Conservation (phyloP, 2,329 filamentous ascomycete species). For the Ilyonectria destructans region DNA sequence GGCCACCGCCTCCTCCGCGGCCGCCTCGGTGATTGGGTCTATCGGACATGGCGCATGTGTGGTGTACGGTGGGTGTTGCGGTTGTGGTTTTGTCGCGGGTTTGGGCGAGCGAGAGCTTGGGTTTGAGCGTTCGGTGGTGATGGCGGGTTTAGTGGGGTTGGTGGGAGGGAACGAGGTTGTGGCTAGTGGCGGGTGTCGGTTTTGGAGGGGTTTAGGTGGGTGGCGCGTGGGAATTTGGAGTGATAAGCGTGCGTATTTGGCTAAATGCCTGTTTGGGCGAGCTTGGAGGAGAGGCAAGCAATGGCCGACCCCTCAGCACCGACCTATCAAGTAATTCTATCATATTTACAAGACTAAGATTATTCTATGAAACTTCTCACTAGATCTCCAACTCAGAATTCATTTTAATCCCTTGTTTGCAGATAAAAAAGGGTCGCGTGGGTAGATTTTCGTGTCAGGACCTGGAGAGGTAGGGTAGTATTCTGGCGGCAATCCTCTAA, state of each 20-base stretch:
- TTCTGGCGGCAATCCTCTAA: background rate
- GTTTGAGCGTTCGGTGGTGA: conserved; percentile 19
- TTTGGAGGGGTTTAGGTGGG: background rate
- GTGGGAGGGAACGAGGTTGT: background rate
- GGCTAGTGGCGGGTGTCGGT: conserved; percentile 20
- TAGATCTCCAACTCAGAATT: background rate
- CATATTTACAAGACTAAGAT: background rate
- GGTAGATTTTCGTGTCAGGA: background rate
- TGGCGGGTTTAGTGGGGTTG: conserved; percentile 34
- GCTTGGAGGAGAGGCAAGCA: background rate
- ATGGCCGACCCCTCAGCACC: background rate
- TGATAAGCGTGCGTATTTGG: conserved; percentile 4
- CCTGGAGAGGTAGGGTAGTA: background rate
- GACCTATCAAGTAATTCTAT: background rate
- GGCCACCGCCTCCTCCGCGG: conserved; percentile 57
- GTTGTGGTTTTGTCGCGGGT: conserved; percentile 16
- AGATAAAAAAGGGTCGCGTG: background rate
- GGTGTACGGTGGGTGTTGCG: conserved; percentile 18
- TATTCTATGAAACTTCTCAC: background rate
- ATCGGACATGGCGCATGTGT: conserved; percentile 64
- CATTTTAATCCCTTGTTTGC: background rate
- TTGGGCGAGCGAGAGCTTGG: conserved; percentile 26
- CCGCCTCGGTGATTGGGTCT: conserved; percentile 65
- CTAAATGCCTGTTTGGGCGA: conserved; percentile 12
- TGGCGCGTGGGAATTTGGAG: conserved; percentile 2